These are phyloP conservation scores for Emmonsia crescens DNA, from an alignment of 2,329 filamentous ascomycete genomes.

Conservation along the genomic window DNA sequence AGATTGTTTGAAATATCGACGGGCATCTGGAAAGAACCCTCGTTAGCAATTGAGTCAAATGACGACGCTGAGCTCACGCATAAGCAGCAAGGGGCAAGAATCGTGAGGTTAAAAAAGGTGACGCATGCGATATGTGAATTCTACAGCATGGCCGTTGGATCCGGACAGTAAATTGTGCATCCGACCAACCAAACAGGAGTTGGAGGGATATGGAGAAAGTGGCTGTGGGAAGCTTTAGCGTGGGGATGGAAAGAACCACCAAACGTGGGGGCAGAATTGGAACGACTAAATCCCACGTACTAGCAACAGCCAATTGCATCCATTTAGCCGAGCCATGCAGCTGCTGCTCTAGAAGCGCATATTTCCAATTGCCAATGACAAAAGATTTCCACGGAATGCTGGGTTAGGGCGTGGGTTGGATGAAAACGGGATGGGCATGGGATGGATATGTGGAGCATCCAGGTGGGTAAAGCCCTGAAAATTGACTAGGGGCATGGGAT, in stretches of 20 bases:
- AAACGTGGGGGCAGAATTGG: neutral
- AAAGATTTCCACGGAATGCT: neutral
- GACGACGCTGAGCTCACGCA: neutral
- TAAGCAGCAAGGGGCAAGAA: neutral
- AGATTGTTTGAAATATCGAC: slow-evolving; percentile 97
- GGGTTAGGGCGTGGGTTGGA: neutral
- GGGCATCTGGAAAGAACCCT: slow-evolving; percentile 55
- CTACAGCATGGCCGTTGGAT: neutral
- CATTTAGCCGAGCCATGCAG: neutral
- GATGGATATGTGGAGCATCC: neutral
- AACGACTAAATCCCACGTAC: neutral
- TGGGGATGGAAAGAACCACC: neutral
- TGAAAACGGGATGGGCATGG: neutral
- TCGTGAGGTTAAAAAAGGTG: neutral
- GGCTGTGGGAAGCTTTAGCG: neutral
- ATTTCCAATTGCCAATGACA: neutral
- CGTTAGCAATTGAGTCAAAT: neutral
- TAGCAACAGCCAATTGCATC: neutral
- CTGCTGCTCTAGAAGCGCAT: neutral
- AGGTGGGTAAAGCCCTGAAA: neutral
- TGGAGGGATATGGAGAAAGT: neutral
- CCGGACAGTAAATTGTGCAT: neutral
- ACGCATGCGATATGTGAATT: neutral
- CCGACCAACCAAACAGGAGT: neutral
- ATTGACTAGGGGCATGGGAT: neutral